These are phyloP conservation scores for Citrullus colocynthis DNA, from an alignment of 306 rosid genomes.

Conservation along the genomic window DNA sequence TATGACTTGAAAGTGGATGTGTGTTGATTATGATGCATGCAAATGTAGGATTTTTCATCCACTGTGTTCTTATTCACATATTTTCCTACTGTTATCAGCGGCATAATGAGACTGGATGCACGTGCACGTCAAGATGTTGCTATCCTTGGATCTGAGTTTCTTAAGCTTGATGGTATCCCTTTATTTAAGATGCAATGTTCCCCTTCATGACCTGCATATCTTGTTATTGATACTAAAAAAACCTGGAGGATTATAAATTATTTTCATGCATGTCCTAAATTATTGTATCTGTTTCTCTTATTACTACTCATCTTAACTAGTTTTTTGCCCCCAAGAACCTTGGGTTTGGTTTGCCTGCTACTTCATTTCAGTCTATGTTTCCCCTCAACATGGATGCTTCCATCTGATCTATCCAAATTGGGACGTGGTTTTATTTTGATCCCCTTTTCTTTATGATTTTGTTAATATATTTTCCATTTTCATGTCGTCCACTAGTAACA, in stretches of 20 bases:
- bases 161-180: constrained; percentile 72
- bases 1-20: background rate
- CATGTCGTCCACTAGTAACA: background rate
- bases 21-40: background rate
- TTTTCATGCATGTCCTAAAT: background rate
- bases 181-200: background rate
- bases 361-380: background rate
- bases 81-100: constrained; percentile 34
- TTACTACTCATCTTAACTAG: background rate
- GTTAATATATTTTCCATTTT: background rate
- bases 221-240: background rate
- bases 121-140: constrained; percentile 85
- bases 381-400: background rate
- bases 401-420: background rate
- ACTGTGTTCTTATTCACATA: background rate
- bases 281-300: background rate
- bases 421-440: background rate
- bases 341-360: background rate
- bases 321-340: background rate
- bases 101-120: constrained; percentile 83
- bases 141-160: constrained; percentile 72
- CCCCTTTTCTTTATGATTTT: background rate
- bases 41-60: constrained; percentile 14
- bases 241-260: background rate
- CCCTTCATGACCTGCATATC: background rate